phyloP scores from a whole-genome alignment of 768 basidiomycete genomes.

The Lyophyllum semitale region DNA sequence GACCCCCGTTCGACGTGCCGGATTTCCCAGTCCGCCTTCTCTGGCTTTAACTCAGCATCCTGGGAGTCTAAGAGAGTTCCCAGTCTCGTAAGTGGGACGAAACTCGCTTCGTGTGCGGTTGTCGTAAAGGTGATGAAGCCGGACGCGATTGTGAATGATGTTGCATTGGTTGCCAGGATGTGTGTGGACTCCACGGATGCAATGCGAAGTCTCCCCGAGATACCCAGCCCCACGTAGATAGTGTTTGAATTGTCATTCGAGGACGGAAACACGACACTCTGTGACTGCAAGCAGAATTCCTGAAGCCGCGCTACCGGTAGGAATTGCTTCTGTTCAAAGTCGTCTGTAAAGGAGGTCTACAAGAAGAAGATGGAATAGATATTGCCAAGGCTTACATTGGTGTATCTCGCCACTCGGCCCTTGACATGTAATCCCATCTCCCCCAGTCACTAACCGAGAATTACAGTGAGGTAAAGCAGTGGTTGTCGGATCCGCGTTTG shows the following conservation, averaged over 20 bases:
- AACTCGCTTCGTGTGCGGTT: constrained; percentile 76
- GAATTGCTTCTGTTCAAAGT: constrained; percentile 20
- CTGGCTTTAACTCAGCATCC: constrained; percentile 26
- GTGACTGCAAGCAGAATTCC: constrained; percentile 58
- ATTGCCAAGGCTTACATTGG: constrained; percentile 35
- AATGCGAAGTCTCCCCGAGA: constrained; percentile 65
- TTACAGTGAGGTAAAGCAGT: constrained; percentile 38
- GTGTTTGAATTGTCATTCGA: constrained; percentile 11
- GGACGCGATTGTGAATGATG: constrained; percentile 74
- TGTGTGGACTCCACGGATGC: constrained; percentile 31
- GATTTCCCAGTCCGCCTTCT: constrained; percentile 54
- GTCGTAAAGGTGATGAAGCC: constrained; percentile 87
- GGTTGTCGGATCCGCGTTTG: constrained; percentile 7
- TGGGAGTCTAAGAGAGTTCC: constrained; percentile 26
- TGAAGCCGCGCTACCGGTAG: constrained; percentile 44
- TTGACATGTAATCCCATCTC: constrained; percentile 41
- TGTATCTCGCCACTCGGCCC: constrained; percentile 48
- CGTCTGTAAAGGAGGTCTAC: constrained; percentile 9
- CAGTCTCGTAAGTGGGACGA: constrained; percentile 54
- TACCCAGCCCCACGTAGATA: constrained; percentile 65
- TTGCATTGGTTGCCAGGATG: constrained; percentile 53
- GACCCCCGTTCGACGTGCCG: constrained; percentile 90
- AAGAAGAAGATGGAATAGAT: neutral
- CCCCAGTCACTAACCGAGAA: constrained; percentile 47
- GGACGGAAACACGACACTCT: constrained; percentile 27